Base-by-base conservation (phyloP, 148 eudicot species). In the Vaccinium myrtillus region DNA sequence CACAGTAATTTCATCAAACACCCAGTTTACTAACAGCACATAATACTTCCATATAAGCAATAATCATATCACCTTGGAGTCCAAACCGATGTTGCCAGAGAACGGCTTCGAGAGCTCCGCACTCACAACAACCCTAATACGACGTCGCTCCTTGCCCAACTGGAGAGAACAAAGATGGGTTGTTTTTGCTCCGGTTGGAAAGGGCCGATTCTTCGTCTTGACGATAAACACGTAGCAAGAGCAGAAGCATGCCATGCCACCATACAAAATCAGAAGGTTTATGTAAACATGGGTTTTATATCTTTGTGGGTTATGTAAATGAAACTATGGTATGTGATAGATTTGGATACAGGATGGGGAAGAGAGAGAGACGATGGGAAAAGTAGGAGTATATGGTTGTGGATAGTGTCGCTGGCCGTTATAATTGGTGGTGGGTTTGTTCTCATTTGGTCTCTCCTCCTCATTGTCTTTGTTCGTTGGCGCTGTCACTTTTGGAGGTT, bases 31-130 rank as follows among this genome's bases (percentile, higher is more conserved):
- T 32, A 10, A 30, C 48, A 1, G 27, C 39, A 69, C 6, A 23
- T 49, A 70, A 3, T 13, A n/a, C 23, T 63, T 8, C 16, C 32
- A 36, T 5, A 19, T 1, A 55, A 48, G 10, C 27, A 73, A 71
- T 39, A 58, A 61, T 9, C 59, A 77, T 21, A 23, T 14, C 56
- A 92, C 98, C 97, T 91, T 91, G 73, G 97, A 91, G 86, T 93
- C 95, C 85, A 94, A 89, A 39, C 93, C 97, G 70, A 91, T 88
- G 87, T 87, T 86, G 2, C 89, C 87, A 9, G 90, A 79, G 12
- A 92, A 88, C 13, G 93, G 84, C 59, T 74, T 88, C 10, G 95
- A 88, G 73, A 93, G 87, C 88, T 92, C 91, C 59, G 94, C 93
- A 80, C 90, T 63, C 86, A 89, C 91, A 39, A 90, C 91, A 76